Base-by-base conservation (phyloP, 2,329 filamentous ascomycete genomes). In the Elsinoe arachidis region DNA sequence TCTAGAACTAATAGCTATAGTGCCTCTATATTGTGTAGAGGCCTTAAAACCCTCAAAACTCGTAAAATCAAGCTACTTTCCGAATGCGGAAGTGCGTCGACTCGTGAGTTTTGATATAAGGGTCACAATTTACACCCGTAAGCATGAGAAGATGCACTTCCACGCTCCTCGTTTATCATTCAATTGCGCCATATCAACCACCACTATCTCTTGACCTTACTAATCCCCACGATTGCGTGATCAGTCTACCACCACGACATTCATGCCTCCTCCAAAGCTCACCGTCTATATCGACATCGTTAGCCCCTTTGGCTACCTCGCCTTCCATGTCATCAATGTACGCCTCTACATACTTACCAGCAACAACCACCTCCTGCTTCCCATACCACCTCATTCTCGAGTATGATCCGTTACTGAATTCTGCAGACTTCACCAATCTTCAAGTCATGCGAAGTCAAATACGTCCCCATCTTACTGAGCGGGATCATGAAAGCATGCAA, bases 231-330 rank as follows among this genome's bases (percentile, higher is more conserved):
- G 49, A 53, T 53, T 53, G 49, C 49, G 49, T 26, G 49, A 38
- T 53, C 49, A 35, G 5, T 17, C 6, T 39, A 21, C 12, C 33
- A 10, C 1, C 5, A 15, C 10, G 23, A 39, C n/a, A 5, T 60
- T 34, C 34, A 80, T 80, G 76, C 63, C 73, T 19, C 69, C 67
- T 44, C 73, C 77, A 3, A 77, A 77, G 63, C 73, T 84, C 55
- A 81, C 77, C 0, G 70, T 84, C 12, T 84, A 80, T 62, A 67
- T 84, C 46, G 81, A 84, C 69, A 73, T 82, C 10, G 74, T 85
- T 21, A 80, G 76, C 59, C 82, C 82, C 0, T 84, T 85, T 67
- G 79, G 74, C 1, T 84, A 84, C 63, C 72, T 83, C 57, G 81
- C 78, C 2, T 84, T 81, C 65, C 76, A 80, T 63, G 68, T 82